Percentiles rank a stretch among this genome's conserved stretches.
Evolutionary conservation across 495 filamentous ascomycete species (phyloP).

Genomic region (Glarea lozoyensis): DNA sequence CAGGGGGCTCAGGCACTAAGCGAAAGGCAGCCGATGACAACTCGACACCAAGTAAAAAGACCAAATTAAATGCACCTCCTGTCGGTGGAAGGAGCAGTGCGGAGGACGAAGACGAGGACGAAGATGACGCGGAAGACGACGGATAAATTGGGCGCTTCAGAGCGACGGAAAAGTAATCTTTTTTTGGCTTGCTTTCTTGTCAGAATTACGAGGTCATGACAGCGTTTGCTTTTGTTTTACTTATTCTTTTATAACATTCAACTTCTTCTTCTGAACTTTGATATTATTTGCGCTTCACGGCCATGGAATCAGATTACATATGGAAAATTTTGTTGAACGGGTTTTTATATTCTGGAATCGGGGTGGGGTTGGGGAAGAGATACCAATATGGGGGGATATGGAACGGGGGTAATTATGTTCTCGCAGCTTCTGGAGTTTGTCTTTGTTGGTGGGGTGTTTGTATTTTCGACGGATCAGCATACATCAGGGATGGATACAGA

Average conservation of each 20-base stretch:
- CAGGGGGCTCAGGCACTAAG: constrained; percentile 28
- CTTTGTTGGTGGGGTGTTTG: constrained; percentile 3
- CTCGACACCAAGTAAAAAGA: constrained; percentile 43
- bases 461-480: constrained; percentile 5
- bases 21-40: constrained; percentile 31
- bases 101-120: constrained; percentile 42
- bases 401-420: not conserved
- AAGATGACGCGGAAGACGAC: constrained; percentile 38
- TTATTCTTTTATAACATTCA: constrained; percentile 6
- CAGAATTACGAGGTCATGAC: constrained; percentile 23
- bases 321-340: constrained; percentile 3
- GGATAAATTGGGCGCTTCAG: constrained; percentile 14
- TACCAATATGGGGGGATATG: no score
- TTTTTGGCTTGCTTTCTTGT: constrained; percentile 13
- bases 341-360: no score
- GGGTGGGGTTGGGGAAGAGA: constrained; percentile 12
- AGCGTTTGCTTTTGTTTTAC: constrained; percentile 17
- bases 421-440: constrained; percentile 3
- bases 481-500: constrained; percentile 7
- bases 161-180: constrained; percentile 3
- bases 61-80: constrained; percentile 34
- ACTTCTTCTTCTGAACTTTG: constrained; percentile 7
- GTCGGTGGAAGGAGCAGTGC: constrained; percentile 14
- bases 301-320: not conserved
- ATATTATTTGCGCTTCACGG: constrained; percentile 10